Base-by-base conservation (phyloP, 1,284 basidiomycete species). In the Ustilago curta region DNA sequence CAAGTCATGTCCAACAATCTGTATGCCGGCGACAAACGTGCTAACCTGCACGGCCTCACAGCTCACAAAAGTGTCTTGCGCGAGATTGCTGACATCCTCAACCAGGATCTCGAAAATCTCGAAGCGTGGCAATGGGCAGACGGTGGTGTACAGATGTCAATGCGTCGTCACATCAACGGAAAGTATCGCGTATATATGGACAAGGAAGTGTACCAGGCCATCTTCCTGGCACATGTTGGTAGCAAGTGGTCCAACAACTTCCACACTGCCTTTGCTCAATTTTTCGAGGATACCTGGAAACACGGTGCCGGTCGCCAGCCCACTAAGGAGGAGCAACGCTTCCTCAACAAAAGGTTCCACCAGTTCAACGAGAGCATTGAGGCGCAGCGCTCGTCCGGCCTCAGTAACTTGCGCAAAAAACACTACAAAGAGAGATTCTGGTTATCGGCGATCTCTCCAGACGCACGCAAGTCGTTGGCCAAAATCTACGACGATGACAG, bases 121-220 rank as follows among this genome's bases (percentile, higher is more conserved):
- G 49, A 51, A 9, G 21, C 49, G 32, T 51, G 49, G 49, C 49
- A 51, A 39, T 51, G 49, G 49, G 49, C 49, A 11, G 49, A 51
- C n/a, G 49, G 49, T 32, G 49, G 49, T 37, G 49, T 51, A 39
- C 49, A 51, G 32, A 4, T 51, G 32, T 51, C 32, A 18, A 51
- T 63, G 25, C 60, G 53, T 32, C 53, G 48, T 9, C 60, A 63
- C 19, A 63, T 63, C 42, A 63, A 56, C 25, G 60, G 60, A 6
- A 47, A 48, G 42, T 63, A 56, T 29, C 60, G 60, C 54, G 53
- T 63, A 19, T 63, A 57, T 27, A 42, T 63, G 53, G 60, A 63
- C 19, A 53, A 56, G 35, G 45, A 63, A 31, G 49, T 63, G n/a
- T 49, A 45, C 25, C 47, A 57, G 48, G 60, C 60, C 37, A 63